Evolutionary conservation across 495 filamentous ascomycete species (phyloP).

Genomic region (Talaromyces trachyspermus): DNA sequence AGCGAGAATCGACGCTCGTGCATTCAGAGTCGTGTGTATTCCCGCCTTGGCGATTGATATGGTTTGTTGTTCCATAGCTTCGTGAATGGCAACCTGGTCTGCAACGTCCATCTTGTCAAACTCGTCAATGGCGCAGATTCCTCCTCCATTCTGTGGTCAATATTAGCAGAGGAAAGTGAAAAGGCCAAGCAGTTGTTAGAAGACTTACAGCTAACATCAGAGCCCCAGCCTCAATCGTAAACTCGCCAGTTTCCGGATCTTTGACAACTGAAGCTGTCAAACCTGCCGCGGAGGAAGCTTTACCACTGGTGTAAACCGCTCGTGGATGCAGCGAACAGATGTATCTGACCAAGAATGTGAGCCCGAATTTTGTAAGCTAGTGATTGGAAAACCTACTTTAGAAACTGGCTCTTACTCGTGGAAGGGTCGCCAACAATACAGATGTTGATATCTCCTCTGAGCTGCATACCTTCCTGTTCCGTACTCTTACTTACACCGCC

Average conservation of each 20-base stretch:
- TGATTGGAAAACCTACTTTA: constrained; percentile 52
- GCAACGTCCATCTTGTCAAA: constrained; percentile 99
- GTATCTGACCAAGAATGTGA: constrained; percentile 44
- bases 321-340: constrained; percentile 92
- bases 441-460: constrained; percentile 96
- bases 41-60: constrained; percentile 99
- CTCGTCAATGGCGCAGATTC: constrained; percentile 97
- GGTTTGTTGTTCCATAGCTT: constrained; percentile 99
- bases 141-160: constrained; percentile 40
- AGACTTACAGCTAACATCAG: constrained; percentile 86
- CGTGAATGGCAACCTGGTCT: constrained; percentile 98
- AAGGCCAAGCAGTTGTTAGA: neutral
- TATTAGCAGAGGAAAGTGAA: constrained; percentile 9
- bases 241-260: constrained; percentile 96
- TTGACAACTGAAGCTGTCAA: constrained; percentile 96
- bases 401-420: constrained; percentile 97
- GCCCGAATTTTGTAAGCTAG: neutral
- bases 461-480: constrained; percentile 82
- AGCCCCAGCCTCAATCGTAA: constrained; percentile 97
- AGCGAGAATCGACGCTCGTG: constrained; percentile 87
- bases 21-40: constrained; percentile 97
- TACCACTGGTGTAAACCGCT: constrained; percentile 95
- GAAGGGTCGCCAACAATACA: constrained; percentile 97
- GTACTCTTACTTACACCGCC: constrained; percentile 79
- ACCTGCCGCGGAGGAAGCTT: constrained; percentile 95